Percentiles rank a stretch among this genome's conserved stretches.
phyloP scores from a whole-genome alignment of 2,329 filamentous ascomycete genomes.

The Aspergillus quadrilineatus region DNA sequence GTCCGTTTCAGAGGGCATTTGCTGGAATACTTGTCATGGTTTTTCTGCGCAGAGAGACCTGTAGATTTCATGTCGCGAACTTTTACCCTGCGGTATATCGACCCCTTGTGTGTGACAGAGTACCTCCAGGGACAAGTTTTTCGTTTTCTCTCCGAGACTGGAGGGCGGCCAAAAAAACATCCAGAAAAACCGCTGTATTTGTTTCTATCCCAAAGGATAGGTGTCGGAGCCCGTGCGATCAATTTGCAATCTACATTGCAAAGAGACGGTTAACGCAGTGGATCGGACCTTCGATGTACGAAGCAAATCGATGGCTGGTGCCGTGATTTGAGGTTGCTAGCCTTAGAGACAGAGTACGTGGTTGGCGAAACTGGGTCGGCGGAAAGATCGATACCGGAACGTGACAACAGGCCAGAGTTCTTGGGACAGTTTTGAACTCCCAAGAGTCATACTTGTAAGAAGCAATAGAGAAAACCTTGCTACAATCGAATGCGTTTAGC shows the following conservation, averaged over 20 bases:
- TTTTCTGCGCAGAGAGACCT: background rate
- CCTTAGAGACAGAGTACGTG: slow-evolving; percentile 8
- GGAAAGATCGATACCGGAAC: slow-evolving; percentile 33
- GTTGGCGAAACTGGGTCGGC: slow-evolving; percentile 2
- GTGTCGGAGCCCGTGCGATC: slow-evolving; percentile 58
- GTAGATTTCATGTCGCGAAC: background rate
- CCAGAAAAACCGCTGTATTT: slow-evolving; percentile 79
- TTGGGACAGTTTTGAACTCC: slow-evolving; percentile 12
- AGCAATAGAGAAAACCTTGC: slow-evolving; percentile 56
- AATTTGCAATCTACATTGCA: slow-evolving; percentile 52
- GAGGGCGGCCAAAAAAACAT: slow-evolving; percentile 96
- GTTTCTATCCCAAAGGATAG: background rate
- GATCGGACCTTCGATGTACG: slow-evolving; percentile 50
- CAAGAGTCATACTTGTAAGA: slow-evolving; percentile 37
- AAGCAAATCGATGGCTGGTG: slow-evolving; percentile 54
- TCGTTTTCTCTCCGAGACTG: slow-evolving; percentile 71
- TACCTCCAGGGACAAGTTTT: slow-evolving; percentile 92
- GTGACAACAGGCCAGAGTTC: slow-evolving; percentile 38
- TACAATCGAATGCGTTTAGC: slow-evolving; percentile 39
- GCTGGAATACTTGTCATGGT: background rate
- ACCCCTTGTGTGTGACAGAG: slow-evolving; percentile 76
- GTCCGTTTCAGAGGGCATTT: slow-evolving; percentile 4
- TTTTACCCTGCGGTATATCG: background rate
- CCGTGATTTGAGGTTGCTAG: slow-evolving; percentile 53
- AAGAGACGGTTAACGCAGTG: slow-evolving; percentile 67